These are phyloP conservation scores for Apiospora sp. DNA, from an alignment of 2,329 filamentous ascomycete species.

Conservation along the genomic window DNA sequence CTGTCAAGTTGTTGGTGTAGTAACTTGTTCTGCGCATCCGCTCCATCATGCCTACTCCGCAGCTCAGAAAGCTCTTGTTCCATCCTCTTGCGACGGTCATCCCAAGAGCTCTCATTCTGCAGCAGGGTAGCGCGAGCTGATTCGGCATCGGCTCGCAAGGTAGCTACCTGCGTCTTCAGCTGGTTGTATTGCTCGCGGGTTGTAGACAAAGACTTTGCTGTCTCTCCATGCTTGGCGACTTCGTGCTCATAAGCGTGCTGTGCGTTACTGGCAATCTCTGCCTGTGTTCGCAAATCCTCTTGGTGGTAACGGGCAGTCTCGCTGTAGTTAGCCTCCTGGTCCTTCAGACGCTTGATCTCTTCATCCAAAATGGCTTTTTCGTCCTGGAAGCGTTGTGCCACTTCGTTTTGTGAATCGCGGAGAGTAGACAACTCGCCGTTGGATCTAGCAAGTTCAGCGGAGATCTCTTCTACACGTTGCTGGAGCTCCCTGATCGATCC, in stretches of 20 bases:
- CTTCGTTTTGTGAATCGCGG: conserved; percentile 81
- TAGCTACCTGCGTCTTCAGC: conserved; percentile 79
- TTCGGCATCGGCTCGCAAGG: conserved; percentile 82
- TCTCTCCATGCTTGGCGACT: conserved; percentile 92
- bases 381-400: conserved; percentile 74
- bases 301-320: conserved; percentile 86
- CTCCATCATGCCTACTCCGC: conserved; percentile 80
- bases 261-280: conserved; percentile 89
- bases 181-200: conserved; percentile 83
- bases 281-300: conserved; percentile 90
- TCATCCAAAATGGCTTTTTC: conserved; percentile 82
- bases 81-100: conserved; percentile 79
- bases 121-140: conserved; percentile 80
- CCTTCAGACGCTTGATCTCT: conserved; percentile 82
- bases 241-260: conserved; percentile 97
- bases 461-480: conserved; percentile 84
- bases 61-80: conserved; percentile 86
- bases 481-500: conserved; percentile 81
- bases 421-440: conserved; percentile 84
- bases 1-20: conserved; percentile 89
- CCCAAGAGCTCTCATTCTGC: conserved; percentile 88
- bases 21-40: conserved; percentile 87
- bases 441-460: conserved; percentile 79
- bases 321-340: conserved; percentile 81
- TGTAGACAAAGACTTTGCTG: conserved; percentile 83